Percentiles rank a stretch among this genome's conserved stretches.
Evolutionary conservation across 495 filamentous ascomycete species (phyloP).

Genomic region (Chlorociboria aeruginascens): DNA sequence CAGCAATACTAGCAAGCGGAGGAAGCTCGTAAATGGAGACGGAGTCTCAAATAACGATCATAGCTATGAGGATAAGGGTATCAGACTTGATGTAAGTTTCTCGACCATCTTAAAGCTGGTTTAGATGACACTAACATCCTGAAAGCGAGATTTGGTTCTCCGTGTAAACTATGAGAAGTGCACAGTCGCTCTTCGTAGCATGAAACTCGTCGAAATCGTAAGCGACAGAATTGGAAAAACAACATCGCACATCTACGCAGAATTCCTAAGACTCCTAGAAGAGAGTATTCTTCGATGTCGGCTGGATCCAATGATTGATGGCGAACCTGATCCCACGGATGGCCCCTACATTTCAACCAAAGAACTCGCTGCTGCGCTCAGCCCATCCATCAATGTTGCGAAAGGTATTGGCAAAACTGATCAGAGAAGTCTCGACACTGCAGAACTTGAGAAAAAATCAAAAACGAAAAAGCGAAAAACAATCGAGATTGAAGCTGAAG

Average conservation of each 20-base stretch:
- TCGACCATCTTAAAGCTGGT: slow-evolving; percentile 2
- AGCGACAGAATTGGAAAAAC: slow-evolving; percentile 45
- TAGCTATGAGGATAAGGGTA: slow-evolving; percentile 24
- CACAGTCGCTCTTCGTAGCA: slow-evolving; percentile 66
- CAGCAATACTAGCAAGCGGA: slow-evolving; percentile 27
- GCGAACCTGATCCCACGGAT: slow-evolving; percentile 32
- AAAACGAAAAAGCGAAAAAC: slow-evolving; percentile 22
- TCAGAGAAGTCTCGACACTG: neutral
- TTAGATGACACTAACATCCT: slow-evolving; percentile 17
- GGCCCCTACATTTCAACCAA: slow-evolving; percentile 29
- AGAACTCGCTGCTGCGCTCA: slow-evolving; percentile 34
- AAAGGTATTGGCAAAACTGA: slow-evolving; percentile 16
- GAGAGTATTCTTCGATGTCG: slow-evolving; percentile 52
- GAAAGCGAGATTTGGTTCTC: slow-evolving; percentile 46
- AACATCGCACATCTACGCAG: slow-evolving; percentile 64
- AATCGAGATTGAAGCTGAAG: slow-evolving; percentile 19
- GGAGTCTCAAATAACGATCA: slow-evolving; percentile 15
- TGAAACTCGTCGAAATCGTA: slow-evolving; percentile 52
- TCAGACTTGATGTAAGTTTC: slow-evolving; percentile 29
- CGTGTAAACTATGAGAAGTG: slow-evolving; percentile 81
- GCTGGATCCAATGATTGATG: slow-evolving; percentile 36
- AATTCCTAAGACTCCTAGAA: slow-evolving; percentile 58
- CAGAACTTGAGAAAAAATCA: slow-evolving; percentile 2
- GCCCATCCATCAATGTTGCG: slow-evolving; percentile 28
- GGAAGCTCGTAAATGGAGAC: slow-evolving; percentile 31